Percentiles rank a stretch among this genome's conserved stretches.
These are phyloP conservation scores for Tolypocladium guangdongense DNA, from an alignment of 2,329 filamentous ascomycete genomes.

Conservation along the genomic window DNA sequence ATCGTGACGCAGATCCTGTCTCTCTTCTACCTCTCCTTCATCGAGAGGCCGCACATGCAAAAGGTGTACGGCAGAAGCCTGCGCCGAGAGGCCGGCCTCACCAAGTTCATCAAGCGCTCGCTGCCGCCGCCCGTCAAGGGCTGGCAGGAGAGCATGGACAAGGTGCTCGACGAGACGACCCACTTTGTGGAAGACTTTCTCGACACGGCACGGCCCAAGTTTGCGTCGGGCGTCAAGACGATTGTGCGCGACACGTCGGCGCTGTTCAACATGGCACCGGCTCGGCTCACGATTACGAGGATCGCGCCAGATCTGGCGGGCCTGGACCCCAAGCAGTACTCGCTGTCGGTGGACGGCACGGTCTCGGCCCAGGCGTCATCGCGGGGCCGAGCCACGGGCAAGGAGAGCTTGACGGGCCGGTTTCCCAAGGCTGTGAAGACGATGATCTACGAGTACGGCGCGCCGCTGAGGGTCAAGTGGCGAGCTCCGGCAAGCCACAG, in stretches of 20 bases:
- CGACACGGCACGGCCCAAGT: slow-evolving; percentile 72
- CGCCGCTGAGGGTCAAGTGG: slow-evolving; percentile 85
- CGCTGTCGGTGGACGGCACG: slow-evolving; percentile 61
- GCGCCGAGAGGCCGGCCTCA: slow-evolving; percentile 78
- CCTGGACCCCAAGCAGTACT: slow-evolving; percentile 70
- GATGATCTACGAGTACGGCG: slow-evolving; percentile 75
- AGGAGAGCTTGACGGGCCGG: slow-evolving; percentile 61
- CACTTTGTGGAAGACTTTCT: slow-evolving; percentile 88
- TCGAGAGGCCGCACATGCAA: slow-evolving; percentile 96
- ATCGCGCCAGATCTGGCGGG: slow-evolving; percentile 72
- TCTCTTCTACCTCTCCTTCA: slow-evolving; percentile 78
- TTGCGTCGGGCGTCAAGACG: slow-evolving; percentile 75
- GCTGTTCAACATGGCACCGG: slow-evolving; percentile 81
- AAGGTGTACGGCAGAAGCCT: slow-evolving; percentile 85
- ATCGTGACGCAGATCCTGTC: slow-evolving; percentile 77
- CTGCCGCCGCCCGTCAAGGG: slow-evolving; percentile 74
- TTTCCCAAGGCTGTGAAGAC: slow-evolving; percentile 63
- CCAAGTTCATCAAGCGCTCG: slow-evolving; percentile 80
- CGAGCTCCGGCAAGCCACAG: slow-evolving; percentile 77
- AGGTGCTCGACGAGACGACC: slow-evolving; percentile 72
- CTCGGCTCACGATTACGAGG: slow-evolving; percentile 71
- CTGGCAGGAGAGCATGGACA: slow-evolving; percentile 79
- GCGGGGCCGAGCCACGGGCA: slow-evolving; percentile 53
- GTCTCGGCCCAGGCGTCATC: slow-evolving; percentile 36
- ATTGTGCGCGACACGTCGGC: slow-evolving; percentile 82